These are phyloP conservation scores for Pichia sp. DNA, from an alignment of 1,139 yeast genomes.

Conservation along the genomic window DNA sequence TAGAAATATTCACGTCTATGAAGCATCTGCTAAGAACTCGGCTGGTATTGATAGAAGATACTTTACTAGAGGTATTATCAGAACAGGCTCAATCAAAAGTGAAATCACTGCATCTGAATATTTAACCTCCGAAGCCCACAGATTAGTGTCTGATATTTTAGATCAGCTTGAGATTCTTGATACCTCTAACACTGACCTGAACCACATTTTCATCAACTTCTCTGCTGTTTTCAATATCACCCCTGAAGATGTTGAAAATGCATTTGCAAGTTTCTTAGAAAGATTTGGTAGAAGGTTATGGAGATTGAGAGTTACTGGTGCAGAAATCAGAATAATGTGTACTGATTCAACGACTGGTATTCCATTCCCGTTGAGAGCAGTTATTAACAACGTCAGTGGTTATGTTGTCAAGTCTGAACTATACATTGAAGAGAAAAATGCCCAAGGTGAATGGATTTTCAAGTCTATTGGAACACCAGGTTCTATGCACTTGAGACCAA, in stretches of 20 bases:
- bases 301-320: slow-evolving; percentile 95
- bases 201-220: slow-evolving; percentile 94
- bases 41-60: slow-evolving; percentile 84
- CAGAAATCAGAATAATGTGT: slow-evolving; percentile 94
- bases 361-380: slow-evolving; percentile 93
- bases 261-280: slow-evolving; percentile 95
- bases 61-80: slow-evolving; percentile 93
- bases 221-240: slow-evolving; percentile 90
- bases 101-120: slow-evolving; percentile 91
- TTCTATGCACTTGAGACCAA: slow-evolving; percentile 93
- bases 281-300: slow-evolving; percentile 95
- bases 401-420: slow-evolving; percentile 94
- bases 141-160: slow-evolving; percentile 91
- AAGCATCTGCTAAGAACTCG: slow-evolving; percentile 91
- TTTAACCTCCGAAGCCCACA: slow-evolving; percentile 90
- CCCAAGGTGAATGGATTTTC: slow-evolving; percentile 94
- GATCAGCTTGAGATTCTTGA: slow-evolving; percentile 94
- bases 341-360: slow-evolving; percentile 82
- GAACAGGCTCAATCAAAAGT: slow-evolving; percentile 92
- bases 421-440: slow-evolving; percentile 88
- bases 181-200: slow-evolving; percentile 90
- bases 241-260: slow-evolving; percentile 95
- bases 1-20: slow-evolving; percentile 95
- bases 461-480: slow-evolving; percentile 93
- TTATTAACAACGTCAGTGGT: slow-evolving; percentile 93